Evolutionary conservation across 2,329 filamentous ascomycete species (phyloP).

Genomic region (Alternaria hordeiaustralica): DNA sequence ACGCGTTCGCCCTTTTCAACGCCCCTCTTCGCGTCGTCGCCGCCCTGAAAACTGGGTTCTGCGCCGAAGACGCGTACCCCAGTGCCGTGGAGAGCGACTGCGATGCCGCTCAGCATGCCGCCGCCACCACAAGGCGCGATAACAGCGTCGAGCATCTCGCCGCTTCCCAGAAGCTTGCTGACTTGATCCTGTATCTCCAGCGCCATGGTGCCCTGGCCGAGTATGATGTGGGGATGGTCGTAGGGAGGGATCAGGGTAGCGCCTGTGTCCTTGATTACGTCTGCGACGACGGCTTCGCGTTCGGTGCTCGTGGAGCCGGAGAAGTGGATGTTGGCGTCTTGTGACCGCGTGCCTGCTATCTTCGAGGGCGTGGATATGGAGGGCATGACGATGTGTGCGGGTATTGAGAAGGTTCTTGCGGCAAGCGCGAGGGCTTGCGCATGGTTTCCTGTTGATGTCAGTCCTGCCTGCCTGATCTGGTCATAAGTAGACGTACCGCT

Average conservation of each 20-base stretch:
- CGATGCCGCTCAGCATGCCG: conserved; percentile 83
- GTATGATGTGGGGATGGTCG: conserved; percentile 88
- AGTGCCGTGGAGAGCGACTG: conserved; percentile 75
- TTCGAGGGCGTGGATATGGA: conserved; percentile 83
- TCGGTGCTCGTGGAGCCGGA: conserved; percentile 81
- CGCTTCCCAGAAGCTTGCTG: conserved; percentile 54
- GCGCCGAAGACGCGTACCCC: conserved; percentile 81
- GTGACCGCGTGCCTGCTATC: conserved; percentile 78
- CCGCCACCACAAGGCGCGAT: conserved; percentile 88
- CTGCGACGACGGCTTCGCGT: conserved; percentile 76
- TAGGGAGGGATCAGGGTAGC: conserved; percentile 87
- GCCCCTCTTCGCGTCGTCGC: conserved; percentile 80
- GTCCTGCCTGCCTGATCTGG: not conserved
- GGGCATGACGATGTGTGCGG: conserved; percentile 92
- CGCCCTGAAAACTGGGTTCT: conserved; percentile 82
- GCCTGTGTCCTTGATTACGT: conserved; percentile 73
- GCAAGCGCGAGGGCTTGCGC: conserved; percentile 91
- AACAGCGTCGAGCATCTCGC: conserved; percentile 57
- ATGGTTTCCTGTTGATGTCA: conserved; percentile 74
- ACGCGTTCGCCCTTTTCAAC: conserved; percentile 70
- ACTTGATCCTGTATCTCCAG: conserved; percentile 83
- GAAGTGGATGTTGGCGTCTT: conserved; percentile 81
- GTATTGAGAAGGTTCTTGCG: conserved; percentile 73
- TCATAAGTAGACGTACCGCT: conserved; percentile 64
- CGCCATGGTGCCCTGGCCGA: conserved; percentile 90